These are phyloP conservation scores for Podospora didyma DNA, from an alignment of 495 filamentous ascomycete genomes.

Conservation along the genomic window DNA sequence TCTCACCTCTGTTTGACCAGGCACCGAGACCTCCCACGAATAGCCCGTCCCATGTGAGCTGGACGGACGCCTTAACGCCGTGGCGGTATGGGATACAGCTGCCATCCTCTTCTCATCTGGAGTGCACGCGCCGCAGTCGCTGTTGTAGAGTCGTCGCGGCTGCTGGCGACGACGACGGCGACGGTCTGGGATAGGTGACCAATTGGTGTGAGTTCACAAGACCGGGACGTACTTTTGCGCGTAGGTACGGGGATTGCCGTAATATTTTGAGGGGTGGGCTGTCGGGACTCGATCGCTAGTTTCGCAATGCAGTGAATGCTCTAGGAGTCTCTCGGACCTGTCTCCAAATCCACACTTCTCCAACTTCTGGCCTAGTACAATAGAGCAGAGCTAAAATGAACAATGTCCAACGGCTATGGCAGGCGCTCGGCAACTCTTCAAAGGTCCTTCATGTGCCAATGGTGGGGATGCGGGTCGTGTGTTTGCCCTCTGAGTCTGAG, in stretches of 20 bases:
- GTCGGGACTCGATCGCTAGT: too few relatives aligned
- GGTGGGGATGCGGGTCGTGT: neutral
- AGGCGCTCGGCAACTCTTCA: neutral
- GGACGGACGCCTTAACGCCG: constrained; percentile 46
- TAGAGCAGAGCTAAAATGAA: too few relatives aligned
- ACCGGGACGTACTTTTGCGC: too few relatives aligned
- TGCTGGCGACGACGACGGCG: neutral
- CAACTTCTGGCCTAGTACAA: too few relatives aligned
- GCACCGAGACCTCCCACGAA: constrained; percentile 49
- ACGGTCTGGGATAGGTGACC: neutral
- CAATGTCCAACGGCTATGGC: neutral
- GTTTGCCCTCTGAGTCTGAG: neutral
- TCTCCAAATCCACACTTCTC: neutral
- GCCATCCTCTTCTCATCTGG: constrained; percentile 43
- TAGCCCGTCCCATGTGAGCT: constrained; percentile 47
- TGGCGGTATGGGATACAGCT: constrained; percentile 47
- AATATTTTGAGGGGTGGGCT: too few relatives aligned
- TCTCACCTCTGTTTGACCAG: constrained; percentile 36
- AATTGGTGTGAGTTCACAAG: neutral
- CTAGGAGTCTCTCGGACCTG: neutral
- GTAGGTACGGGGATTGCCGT: too few relatives aligned
- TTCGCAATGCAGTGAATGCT: too few relatives aligned
- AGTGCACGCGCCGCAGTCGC: constrained; percentile 11
- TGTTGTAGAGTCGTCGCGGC: neutral
- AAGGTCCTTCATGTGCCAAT: neutral